Base-by-base conservation (phyloP, 441 rosid genomes). In the Corymbia citriodora region DNA sequence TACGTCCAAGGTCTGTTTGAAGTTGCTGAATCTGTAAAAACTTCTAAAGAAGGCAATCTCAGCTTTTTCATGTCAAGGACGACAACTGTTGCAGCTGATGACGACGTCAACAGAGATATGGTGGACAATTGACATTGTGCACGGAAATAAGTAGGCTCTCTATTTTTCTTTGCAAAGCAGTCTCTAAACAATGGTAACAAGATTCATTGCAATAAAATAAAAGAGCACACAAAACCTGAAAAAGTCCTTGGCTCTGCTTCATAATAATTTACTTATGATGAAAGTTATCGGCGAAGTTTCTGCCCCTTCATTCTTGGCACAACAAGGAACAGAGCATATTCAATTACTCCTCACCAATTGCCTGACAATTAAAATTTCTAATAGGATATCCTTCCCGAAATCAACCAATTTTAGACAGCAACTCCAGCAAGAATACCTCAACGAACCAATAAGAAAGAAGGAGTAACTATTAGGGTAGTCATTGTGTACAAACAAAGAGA, bases 21-120 rank as follows among this genome's bases (percentile, higher is more conserved):
- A 81, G 92, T 63, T 72, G 93, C 88, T 90, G 97, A 92, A 91
- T 93, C 93, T 87, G 96, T 91, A 90, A 93, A 94, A 92, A 94
- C 91, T 92, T 95, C 96, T 87, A 96, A 92, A 91, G 96, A 95
- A 86, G 99, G 94, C 87, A 97, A 93, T 92, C 98, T 95, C 90
- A 96, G 94, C 95, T 96, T 96, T 90, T 97, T 97, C 91, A 96
- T 92, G 89, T 96, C 99, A 92, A 96, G 94, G 89, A 93, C 91
- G 29, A 96, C 88, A 87, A 96, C 91, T 89, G 95, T 48, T 55
- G 89, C 87, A 72, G 82, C 6, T 45, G 85, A 79, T 21, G 92
- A 81, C 88, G 88, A 91, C 72, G 95, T 91, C 65, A 95, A 91
- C 54, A 94, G 88, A 45, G 97, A 92, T 55, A 96, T 87, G 54